phyloP scores from a whole-genome alignment of 305 asterid genomes.

The Euphrasia arctica region DNA sequence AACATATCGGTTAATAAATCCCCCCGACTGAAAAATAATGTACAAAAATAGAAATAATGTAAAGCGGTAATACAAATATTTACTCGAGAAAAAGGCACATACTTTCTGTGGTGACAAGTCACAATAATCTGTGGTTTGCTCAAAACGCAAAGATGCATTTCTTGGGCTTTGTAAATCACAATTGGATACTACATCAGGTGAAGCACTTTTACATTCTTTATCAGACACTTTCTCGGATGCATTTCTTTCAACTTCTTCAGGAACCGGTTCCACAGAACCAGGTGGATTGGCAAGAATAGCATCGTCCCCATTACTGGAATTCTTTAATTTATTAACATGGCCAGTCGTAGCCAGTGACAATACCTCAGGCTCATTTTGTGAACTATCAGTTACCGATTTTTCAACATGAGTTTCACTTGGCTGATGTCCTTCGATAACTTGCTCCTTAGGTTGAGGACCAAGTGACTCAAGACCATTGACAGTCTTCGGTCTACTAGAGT shows the following conservation, averaged over 20 bases:
- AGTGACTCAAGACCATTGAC: conserved; percentile 28
- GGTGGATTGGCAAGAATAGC: background rate
- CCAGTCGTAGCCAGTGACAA: conserved; percentile 16
- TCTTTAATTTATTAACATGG: conserved; percentile 30
- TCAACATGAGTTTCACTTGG: conserved; percentile 25
- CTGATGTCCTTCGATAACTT: conserved; percentile 31
- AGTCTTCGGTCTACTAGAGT: conserved; percentile 26
- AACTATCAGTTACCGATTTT: conserved; percentile 21
- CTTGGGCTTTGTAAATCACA: conserved; percentile 23
- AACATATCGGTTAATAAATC: background rate
- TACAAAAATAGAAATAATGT: background rate
- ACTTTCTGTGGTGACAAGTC: conserved; percentile 39
- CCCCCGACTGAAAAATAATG: conserved; percentile 6
- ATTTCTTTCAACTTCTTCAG: conserved; percentile 5
- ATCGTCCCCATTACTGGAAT: background rate
- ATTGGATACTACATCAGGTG: conserved; percentile 23
- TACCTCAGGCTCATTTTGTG: conserved; percentile 30
- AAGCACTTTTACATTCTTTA: conserved; percentile 24
- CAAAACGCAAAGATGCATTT: conserved; percentile 25
- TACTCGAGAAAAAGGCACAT: conserved; percentile 30
- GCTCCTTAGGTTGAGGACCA: conserved; percentile 38
- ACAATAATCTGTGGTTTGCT: conserved; percentile 29
- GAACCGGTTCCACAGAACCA: background rate
- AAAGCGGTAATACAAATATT: conserved; percentile 8
- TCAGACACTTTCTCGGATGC: conserved; percentile 27